These are phyloP conservation scores for Annona cherimola DNA, from an alignment of 164 flowering plant species.

Conservation along the genomic window DNA sequence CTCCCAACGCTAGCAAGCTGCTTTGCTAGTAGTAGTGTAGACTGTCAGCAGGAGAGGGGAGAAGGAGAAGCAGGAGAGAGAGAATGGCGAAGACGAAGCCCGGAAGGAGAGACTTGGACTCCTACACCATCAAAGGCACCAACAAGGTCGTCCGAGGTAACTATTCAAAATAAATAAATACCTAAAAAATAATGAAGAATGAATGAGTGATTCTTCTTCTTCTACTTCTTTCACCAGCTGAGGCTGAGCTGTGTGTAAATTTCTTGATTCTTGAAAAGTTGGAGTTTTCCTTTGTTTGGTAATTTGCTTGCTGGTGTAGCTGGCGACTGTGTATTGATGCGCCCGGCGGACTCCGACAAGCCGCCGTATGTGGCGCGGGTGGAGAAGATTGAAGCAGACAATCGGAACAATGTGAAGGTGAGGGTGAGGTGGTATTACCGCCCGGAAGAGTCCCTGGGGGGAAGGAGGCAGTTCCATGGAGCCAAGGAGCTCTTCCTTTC, in stretches of 20 bases:
- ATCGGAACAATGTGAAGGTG: conserved; percentile 46
- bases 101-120: conserved; percentile 45
- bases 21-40: no score
- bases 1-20: no score
- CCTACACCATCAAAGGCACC: conserved; percentile 56
- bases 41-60: no score
- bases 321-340: conserved; percentile 61
- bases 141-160: conserved; percentile 51
- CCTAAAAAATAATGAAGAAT: no score
- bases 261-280: no score
- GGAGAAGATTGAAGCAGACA: conserved; percentile 52
- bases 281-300: no score
- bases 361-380: conserved; percentile 56
- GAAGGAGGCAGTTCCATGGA: conserved; percentile 62
- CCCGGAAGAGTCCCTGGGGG: conserved; percentile 63
- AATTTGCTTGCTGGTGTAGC: conserved; percentile 17
- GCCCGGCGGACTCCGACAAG: conserved; percentile 51
- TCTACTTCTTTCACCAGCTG: no score
- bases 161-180: background rate
- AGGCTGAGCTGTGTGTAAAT: no score
- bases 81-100: conserved; percentile 56
- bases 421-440: conserved; percentile 59
- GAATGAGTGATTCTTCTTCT: no score
- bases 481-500: conserved; percentile 61
- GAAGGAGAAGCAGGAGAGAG: no score